Evolutionary conservation across 1,284 basidiomycete species (phyloP), one percentile per base, ranked within the genome.

Genomic region (Ceratobasidium sp.): DNA sequence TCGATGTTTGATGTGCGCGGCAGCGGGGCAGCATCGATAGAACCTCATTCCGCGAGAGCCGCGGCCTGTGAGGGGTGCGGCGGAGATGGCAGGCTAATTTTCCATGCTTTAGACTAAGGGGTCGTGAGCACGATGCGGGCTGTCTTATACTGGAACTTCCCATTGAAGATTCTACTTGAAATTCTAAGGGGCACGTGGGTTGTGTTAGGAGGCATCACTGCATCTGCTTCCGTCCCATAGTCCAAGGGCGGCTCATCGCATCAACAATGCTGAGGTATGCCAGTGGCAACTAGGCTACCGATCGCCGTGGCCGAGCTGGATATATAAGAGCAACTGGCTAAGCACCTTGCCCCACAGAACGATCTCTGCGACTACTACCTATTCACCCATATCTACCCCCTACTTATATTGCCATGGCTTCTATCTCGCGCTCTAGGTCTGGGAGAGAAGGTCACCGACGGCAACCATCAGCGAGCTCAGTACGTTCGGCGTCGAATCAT

Each of bases 101-200:
- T 41, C 36, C 36, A 41, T 41, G 57, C 47, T 72, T 57, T 59
- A 51, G 71, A 54, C 15, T 50, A 53, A 27, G 27, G 36, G 3
- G 24, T 53, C n/a, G 59, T 36, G 19, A 54, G 31, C 29, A 72
- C 57, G 36, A 60, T 60, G 36, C 54, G 22, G 24, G 45, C 31
- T 19, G 33, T 24, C 33, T 45, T 54, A 48, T 51, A 44, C 11
- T 71, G 17, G 24, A 57, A 22, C 45, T 65, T 51, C 33, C 54
- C 56, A 48, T 11, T 63, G n/a, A 24, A n/a, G 60, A 22, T 47
- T 63, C n/a, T 11, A 44, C 44, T 27, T 63, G 36, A 63, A 63
- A 44, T 36, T 24, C n/a, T n/a, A 22, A 63, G 48, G 59, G 50
- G 71, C 71, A 73, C 71, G 71, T 73, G 71, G 71, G 71, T 29